Percentiles rank a stretch among this genome's conserved stretches.
These are phyloP conservation scores for Pseudogymnoascus sp. DNA, from an alignment of 2,329 filamentous ascomycete genomes.

Conservation along the genomic window DNA sequence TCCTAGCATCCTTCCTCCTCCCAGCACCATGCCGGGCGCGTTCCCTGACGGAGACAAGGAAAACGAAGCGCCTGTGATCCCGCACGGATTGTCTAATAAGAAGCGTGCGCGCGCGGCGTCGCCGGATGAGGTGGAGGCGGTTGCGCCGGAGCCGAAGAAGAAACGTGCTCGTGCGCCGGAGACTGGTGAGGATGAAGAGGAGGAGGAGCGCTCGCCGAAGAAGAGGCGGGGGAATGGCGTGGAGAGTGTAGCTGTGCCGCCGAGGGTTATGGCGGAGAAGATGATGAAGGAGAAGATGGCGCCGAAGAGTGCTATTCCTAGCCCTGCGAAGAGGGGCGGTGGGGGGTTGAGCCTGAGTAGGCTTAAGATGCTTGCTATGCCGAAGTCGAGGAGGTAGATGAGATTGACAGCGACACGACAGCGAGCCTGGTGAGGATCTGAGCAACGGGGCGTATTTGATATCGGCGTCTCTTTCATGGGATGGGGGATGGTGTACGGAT, in stretches of 20 bases:
- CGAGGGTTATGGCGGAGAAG: constrained; percentile 23
- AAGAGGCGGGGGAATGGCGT: constrained; percentile 39
- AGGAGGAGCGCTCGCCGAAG: constrained; percentile 38
- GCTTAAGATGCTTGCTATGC: constrained; percentile 52
- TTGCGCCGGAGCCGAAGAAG: constrained; percentile 48
- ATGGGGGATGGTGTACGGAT: not conserved
- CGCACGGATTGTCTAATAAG: constrained; percentile 58
- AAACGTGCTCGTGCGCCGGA: constrained; percentile 33
- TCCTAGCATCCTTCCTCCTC: constrained; percentile 37
- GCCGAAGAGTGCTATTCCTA: constrained; percentile 29
- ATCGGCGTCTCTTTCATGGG: not conserved
- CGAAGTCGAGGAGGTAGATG: constrained; percentile 46
- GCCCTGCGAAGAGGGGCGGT: constrained; percentile 36
- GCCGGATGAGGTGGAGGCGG: constrained; percentile 48
- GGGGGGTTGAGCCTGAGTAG: constrained; percentile 47
- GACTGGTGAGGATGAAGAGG: constrained; percentile 33
- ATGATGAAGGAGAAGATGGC: constrained; percentile 25
- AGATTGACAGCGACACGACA: too few species aligned
- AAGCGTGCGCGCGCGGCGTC: constrained; percentile 52
- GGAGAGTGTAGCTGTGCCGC: constrained; percentile 26
- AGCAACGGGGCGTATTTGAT: not conserved
- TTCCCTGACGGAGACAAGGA: constrained; percentile 47
- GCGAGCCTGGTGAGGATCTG: not conserved
- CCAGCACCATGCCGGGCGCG: constrained; percentile 44
- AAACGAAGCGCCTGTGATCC: constrained; percentile 39